Conservation (phyloP, 345 rosid genomes). For the Lenwebbia sp. region DNA sequence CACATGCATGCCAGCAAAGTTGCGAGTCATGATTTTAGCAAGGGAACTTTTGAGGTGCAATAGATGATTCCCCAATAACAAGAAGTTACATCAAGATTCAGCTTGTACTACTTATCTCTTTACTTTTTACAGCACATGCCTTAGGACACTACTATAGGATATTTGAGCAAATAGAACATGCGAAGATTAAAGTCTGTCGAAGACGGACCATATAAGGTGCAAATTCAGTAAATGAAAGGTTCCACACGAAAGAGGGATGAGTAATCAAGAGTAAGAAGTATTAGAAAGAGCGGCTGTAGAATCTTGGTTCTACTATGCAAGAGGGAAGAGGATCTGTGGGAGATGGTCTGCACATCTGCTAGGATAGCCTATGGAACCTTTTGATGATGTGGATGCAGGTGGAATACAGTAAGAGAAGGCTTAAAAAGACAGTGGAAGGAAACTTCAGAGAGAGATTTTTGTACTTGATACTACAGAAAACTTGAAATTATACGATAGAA, state of each 20-base stretch:
- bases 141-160: background rate
- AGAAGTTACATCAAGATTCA: background rate
- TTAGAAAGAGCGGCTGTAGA: background rate
- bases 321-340: background rate
- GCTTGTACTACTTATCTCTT: background rate
- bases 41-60: background rate
- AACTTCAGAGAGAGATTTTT: background rate
- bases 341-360: background rate
- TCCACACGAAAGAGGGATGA: background rate
- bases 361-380: background rate
- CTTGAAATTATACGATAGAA: background rate
- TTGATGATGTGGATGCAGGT: background rate
- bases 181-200: background rate
- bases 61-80: background rate
- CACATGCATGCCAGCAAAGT: background rate
- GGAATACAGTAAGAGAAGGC: background rate
- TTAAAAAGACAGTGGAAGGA: background rate
- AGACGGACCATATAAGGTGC: background rate
- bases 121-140: background rate
- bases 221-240: background rate
- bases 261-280: background rate
- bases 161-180: background rate
- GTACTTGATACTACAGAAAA: background rate
- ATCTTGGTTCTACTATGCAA: background rate
- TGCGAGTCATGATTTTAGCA: background rate